These are phyloP conservation scores for Cucurbita ficifolia DNA, from an alignment of 306 rosid genomes.

Conservation along the genomic window DNA sequence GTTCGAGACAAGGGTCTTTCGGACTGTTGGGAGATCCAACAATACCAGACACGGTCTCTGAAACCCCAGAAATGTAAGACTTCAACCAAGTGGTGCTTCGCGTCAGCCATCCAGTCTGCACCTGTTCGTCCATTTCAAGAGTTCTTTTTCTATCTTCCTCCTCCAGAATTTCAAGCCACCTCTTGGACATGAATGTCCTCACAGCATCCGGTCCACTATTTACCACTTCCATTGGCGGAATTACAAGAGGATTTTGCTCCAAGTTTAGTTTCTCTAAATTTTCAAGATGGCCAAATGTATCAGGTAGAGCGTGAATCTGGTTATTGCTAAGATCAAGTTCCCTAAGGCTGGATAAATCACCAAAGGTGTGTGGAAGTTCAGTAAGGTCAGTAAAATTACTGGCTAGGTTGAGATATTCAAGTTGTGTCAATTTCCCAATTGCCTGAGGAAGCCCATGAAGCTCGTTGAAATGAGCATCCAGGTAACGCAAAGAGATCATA, in stretches of 20 bases:
- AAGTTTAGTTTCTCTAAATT: slow-evolving; percentile 60
- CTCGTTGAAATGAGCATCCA: slow-evolving; percentile 94
- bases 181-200: slow-evolving; percentile 58
- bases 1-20: slow-evolving; percentile 56
- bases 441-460: slow-evolving; percentile 71
- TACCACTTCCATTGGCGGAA: slow-evolving; percentile 67
- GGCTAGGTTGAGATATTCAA: slow-evolving; percentile 52
- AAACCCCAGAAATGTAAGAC: slow-evolving; percentile 24
- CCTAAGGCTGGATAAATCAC: slow-evolving; percentile 65
- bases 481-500: slow-evolving; percentile 52
- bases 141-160: slow-evolving; percentile 65
- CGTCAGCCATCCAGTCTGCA: slow-evolving; percentile 55
- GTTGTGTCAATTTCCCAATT: slow-evolving; percentile 50
- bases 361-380: slow-evolving; percentile 74
- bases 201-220: slow-evolving; percentile 57
- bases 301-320: slow-evolving; percentile 78
- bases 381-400: slow-evolving; percentile 72
- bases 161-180: slow-evolving; percentile 59
- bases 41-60: slow-evolving; percentile 45
- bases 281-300: slow-evolving; percentile 79
- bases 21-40: slow-evolving; percentile 53
- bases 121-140: slow-evolving; percentile 34
- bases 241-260: slow-evolving; percentile 73
- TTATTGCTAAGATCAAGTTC: slow-evolving; percentile 93
- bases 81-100: slow-evolving; percentile 86